Evolutionary conservation across 139 green algal genomes (phyloP).

Genomic region (Gonium pectorale): DNA sequence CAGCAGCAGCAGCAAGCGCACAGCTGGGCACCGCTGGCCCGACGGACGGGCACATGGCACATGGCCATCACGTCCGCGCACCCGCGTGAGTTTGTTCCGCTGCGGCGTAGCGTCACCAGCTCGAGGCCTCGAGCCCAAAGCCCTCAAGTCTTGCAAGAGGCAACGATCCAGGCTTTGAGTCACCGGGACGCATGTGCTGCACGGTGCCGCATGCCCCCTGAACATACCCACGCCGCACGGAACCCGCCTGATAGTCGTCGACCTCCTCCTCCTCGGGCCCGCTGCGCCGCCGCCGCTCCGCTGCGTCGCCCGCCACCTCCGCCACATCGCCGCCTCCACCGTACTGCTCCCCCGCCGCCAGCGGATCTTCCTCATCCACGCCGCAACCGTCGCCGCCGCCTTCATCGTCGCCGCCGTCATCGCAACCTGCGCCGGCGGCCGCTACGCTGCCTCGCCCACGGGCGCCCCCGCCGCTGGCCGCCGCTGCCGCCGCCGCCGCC

Average conservation of each 20-base stretch:
- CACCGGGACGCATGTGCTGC: too few species aligned
- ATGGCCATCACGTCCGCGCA: too few species aligned
- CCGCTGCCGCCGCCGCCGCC: constrained; percentile 43
- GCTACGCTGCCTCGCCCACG: background rate
- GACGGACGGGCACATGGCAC: too few species aligned
- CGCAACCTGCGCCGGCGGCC: background rate
- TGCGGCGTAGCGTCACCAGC: too few species aligned
- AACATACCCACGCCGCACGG: background rate
- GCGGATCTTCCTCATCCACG: constrained; percentile 46
- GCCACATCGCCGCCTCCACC: constrained; percentile 39
- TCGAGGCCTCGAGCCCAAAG: too few species aligned
- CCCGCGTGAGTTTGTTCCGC: too few species aligned
- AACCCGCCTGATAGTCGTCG: constrained; percentile 51
- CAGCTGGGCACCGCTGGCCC: too few species aligned
- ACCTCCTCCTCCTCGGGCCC: constrained; percentile 44
- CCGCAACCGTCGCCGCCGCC: constrained; percentile 48
- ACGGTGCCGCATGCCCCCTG: background rate
- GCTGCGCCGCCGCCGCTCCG: constrained; percentile 33
- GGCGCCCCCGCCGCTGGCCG: background rate
- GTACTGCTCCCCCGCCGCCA: constrained; percentile 23
- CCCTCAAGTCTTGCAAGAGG: too few species aligned
- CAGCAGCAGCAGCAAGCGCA: too few species aligned
- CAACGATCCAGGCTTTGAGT: too few species aligned
- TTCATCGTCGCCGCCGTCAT: constrained; percentile 12
- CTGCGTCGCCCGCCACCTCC: constrained; percentile 56